A percentile compares a stretch with the other conserved stretches of the same genome.
phyloP scores from a whole-genome alignment of 192 early-diverging fungal genomes.

The Chytriomyces confervae region DNA sequence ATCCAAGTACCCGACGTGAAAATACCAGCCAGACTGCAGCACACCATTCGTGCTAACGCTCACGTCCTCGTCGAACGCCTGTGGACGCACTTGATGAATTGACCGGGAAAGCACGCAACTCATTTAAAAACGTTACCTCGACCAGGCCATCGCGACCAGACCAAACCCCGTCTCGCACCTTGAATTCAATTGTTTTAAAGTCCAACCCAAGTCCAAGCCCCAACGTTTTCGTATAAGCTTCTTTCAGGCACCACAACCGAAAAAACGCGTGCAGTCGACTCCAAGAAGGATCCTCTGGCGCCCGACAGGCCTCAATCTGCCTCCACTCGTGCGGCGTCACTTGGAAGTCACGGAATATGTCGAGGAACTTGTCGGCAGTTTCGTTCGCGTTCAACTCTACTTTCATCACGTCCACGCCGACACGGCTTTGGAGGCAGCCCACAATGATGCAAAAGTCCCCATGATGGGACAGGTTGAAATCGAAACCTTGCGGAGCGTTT shows the following conservation, averaged over 20 bases:
- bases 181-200: conserved; percentile 23
- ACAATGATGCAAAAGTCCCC: conserved; percentile 16
- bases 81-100: not conserved
- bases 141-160: not conserved
- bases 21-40: conserved; percentile 18
- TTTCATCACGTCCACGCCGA: conserved; percentile 24
- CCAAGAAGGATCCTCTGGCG: not conserved
- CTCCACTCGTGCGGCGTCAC: conserved; percentile 16
- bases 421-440: not conserved
- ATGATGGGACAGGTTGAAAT: conserved; percentile 31
- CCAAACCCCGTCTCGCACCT: not conserved
- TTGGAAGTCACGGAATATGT: conserved; percentile 1
- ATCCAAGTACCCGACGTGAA: conserved; percentile 28
- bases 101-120: not conserved
- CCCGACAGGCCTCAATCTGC: not conserved
- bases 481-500: not conserved
- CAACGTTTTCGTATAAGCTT: conserved; percentile 22
- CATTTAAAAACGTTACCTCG: not conserved
- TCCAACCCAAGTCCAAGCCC: conserved; percentile 28
- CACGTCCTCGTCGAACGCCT: conserved; percentile 9
- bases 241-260: conserved; percentile 31
- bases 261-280: conserved; percentile 23
- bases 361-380: conserved; percentile 12
- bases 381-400: not conserved
- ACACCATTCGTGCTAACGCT: conserved; percentile 2